Conservation (phyloP, 495 filamentous ascomycete species). For the Aspergillus carlsbadensis region DNA sequence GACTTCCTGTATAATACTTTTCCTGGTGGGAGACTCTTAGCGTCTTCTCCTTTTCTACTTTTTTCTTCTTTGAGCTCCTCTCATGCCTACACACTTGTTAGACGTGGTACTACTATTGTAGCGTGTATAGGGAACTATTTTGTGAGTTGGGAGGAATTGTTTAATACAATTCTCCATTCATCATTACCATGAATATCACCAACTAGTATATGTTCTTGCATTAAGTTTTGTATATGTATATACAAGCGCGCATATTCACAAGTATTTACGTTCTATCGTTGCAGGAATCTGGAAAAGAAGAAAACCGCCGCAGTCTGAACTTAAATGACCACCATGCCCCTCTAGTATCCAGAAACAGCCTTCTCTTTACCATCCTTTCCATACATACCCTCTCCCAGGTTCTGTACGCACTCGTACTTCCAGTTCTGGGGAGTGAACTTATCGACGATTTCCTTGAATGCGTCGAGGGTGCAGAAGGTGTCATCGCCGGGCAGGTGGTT, state of each 20-base stretch:
- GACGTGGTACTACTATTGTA: too few species aligned
- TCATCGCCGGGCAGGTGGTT: constrained; percentile 89
- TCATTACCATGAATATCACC: neutral
- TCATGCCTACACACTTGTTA: too few species aligned
- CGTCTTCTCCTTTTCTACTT: too few species aligned
- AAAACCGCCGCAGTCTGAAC: neutral
- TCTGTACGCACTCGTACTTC: constrained; percentile 69
- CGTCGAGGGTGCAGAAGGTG: constrained; percentile 85
- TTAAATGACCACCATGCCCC: neutral
- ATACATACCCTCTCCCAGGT: constrained; percentile 52
- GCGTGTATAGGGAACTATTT: too few species aligned
- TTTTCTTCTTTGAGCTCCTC: too few species aligned
- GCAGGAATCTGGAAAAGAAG: neutral
- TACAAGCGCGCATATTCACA: neutral
- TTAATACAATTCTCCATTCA: too few species aligned
- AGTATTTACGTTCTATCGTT: neutral
- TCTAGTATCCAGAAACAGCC: constrained; percentile 38
- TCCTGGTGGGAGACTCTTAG: too few species aligned
- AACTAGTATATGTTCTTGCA: neutral
- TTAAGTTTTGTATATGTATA: neutral
- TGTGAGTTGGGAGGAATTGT: too few species aligned
- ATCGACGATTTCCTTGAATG: constrained; percentile 91
- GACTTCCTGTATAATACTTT: too few species aligned
- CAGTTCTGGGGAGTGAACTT: constrained; percentile 82
- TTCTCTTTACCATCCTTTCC: constrained; percentile 38